These are phyloP conservation scores for Mallotus nudiflorus DNA, from an alignment of 345 rosid genomes.

Conservation along the genomic window DNA sequence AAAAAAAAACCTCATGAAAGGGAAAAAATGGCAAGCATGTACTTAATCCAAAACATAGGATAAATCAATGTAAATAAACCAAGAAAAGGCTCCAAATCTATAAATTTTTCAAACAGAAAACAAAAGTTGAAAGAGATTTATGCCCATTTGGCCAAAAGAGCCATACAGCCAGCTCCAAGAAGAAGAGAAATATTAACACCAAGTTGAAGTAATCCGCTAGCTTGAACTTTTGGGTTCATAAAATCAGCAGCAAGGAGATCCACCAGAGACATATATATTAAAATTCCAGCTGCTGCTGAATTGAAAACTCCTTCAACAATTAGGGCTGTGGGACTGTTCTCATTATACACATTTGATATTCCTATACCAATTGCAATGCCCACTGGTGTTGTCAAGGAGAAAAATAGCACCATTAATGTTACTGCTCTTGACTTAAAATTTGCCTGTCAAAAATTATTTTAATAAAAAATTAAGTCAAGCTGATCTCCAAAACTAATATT, in stretches of 20 bases:
- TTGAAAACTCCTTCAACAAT: constrained; percentile 43
- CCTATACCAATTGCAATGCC: constrained; percentile 45
- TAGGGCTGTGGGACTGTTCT: constrained; percentile 37
- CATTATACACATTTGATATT: constrained; percentile 33
- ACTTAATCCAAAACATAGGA: too few relatives aligned
- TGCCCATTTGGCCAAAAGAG: constrained; percentile 13
- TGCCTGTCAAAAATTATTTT: constrained; percentile 28
- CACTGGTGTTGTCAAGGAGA: constrained; percentile 47
- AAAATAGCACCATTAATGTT: constrained; percentile 36
- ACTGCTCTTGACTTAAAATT: constrained; percentile 30
- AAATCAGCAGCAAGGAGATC: constrained; percentile 50
- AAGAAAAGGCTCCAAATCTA: too few relatives aligned
- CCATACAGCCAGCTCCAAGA: constrained; percentile 19
- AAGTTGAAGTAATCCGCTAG: constrained; percentile 29
- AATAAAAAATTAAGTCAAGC: too few relatives aligned
- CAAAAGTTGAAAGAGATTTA: neutral
- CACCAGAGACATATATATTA: constrained; percentile 47
- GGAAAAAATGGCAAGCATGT: too few relatives aligned
- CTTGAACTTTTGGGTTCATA: constrained; percentile 44
- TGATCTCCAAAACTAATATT: too few relatives aligned
- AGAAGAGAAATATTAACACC: constrained; percentile 20
- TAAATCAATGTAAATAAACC: too few relatives aligned
- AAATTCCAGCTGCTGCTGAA: constrained; percentile 38
- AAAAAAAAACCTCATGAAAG: too few relatives aligned
- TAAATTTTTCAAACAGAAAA: too few relatives aligned